Base-by-base conservation (phyloP, 1,284 basidiomycete genomes). In the Ustilago sp. region DNA sequence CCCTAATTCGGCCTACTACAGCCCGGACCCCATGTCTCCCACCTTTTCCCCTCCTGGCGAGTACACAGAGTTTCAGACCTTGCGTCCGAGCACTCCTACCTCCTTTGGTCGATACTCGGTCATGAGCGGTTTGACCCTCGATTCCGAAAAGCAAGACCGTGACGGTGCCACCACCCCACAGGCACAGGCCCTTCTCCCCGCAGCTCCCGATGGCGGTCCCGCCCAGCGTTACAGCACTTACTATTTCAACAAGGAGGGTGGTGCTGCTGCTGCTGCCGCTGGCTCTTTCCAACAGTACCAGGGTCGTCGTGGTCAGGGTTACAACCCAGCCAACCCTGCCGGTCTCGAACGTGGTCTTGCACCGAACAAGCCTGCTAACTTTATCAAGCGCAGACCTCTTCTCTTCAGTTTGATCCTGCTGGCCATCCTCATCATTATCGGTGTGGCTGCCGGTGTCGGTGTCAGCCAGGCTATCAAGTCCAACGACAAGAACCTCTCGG, bases 161-260 rank as follows among this genome's bases (percentile, higher is more conserved):
- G 64, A 63, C 3, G 64, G 64, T 47, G 52, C 68, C 17, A 17
- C 45, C 28, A 62, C 74, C 28, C 60, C 63, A n/a, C 58, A 65
- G 36, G 61, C 66, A 60, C 64, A 73, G 47, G 63, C 55, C 11
- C 67, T 77, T 32, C 41, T 77, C 38, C 4, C 55, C 13, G 52
- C 39, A n/a, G 64, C 43, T 19, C n/a, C 43, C n/a, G n/a, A 65
- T 5, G 47, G 62, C 32, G 32, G 17, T 28, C 23, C 13, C 15
- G 59, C 28, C 9, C 53, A 71, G 7, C 58, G 56, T 3, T 63
- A 60, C 36, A 71, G 68, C 64, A 72, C 78, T 32, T 78, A 80
- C 67, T 80, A 79, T 50, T 79, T 76, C 36, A 59, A 73, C 59
- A 80, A 80, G 64, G 68, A 80, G 17, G 77, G 68, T 38, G 71